Conservation (phyloP, 192 early-diverging fungal genomes). For the Chytriomyces confervae region DNA sequence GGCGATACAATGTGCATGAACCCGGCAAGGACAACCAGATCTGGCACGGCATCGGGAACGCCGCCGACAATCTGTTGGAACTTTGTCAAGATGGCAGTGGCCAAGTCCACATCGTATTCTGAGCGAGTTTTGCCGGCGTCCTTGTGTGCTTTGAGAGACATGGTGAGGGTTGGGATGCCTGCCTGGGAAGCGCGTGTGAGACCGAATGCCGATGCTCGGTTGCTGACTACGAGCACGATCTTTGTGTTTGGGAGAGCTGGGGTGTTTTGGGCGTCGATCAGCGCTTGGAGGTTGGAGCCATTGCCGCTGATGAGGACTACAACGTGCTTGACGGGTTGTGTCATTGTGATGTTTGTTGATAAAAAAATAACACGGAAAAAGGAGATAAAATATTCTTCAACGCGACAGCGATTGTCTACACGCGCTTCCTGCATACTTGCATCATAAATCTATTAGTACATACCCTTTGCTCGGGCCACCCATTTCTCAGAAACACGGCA, state of each 20-base stretch:
- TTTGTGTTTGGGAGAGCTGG: slow-evolving; percentile 51
- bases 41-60: slow-evolving; percentile 53
- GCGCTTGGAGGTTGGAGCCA: slow-evolving; percentile 95
- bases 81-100: slow-evolving; percentile 61
- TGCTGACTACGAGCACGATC: slow-evolving; percentile 90
- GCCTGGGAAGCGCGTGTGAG: slow-evolving; percentile 84
- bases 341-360: slow-evolving; percentile 1
- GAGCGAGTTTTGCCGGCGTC: slow-evolving; percentile 80
- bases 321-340: slow-evolving; percentile 50
- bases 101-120: slow-evolving; percentile 90
- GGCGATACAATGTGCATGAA: slow-evolving; percentile 98
- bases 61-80: slow-evolving; percentile 22
- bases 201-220: slow-evolving; percentile 83
- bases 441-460: too few relatives aligned
- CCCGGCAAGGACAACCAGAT: slow-evolving; percentile 91
- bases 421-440: too few relatives aligned
- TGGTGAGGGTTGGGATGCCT: slow-evolving; percentile 80
- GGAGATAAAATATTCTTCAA: background rate
- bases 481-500: too few relatives aligned
- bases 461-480: too few relatives aligned
- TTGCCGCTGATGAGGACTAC: slow-evolving; percentile 95
- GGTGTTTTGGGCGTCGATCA: slow-evolving; percentile 76
- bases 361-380: background rate
- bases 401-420: too few relatives aligned
- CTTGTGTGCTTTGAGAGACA: slow-evolving; percentile 84